Evolutionary conservation across 176 grass and related monocot genomes (phyloP), one percentile per base, ranked within the genome.

Genomic region (Pontederia paniculata): DNA sequence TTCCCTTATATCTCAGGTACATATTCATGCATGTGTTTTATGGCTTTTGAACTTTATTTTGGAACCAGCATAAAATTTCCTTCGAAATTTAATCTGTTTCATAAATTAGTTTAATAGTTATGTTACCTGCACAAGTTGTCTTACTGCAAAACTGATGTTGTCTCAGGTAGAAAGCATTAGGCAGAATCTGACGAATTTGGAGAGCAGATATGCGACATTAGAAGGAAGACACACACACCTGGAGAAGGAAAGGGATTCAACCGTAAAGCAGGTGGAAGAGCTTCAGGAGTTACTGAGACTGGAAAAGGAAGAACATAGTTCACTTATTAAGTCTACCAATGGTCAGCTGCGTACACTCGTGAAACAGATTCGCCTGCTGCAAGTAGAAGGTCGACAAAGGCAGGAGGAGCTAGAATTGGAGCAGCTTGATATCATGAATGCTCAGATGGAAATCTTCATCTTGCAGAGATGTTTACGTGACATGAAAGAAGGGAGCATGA

Each of bases 121-220:
- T 37, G 28, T 37, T 37, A 37, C 28, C 28, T 6, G 28, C 28
- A 37, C 7, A 37, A 37, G 28, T 3, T 37, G 28, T 50, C 48
- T 50, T 50, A 50, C n/a, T 50, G 48, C n/a, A 55, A 12, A 2
- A 10, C 9, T 14, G 14, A 62, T 62, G 28, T 73, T 55, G 18
- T 65, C 8, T 81, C 74, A 97, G 91, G 74, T 97, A 44, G 80
- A 98, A 75, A 84, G 80, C 71, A 77, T 78, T 44, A 84, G 79
- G 44, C 60, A 71, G 54, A 73, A 67, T 58, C 80, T 98, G 21
- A 68, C 66, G 57, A 80, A 81, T 63, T 46, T 90, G 75, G 93
- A 84, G 66, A 77, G 62, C 15, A 81, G 70, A 15, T 91, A 75
- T 63, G 59, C 69, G 12, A 80, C 91, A 72, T 83, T 88, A 77